phyloP scores from a whole-genome alignment of 768 basidiomycete genomes.

The Chlorophyllum brunneum region DNA sequence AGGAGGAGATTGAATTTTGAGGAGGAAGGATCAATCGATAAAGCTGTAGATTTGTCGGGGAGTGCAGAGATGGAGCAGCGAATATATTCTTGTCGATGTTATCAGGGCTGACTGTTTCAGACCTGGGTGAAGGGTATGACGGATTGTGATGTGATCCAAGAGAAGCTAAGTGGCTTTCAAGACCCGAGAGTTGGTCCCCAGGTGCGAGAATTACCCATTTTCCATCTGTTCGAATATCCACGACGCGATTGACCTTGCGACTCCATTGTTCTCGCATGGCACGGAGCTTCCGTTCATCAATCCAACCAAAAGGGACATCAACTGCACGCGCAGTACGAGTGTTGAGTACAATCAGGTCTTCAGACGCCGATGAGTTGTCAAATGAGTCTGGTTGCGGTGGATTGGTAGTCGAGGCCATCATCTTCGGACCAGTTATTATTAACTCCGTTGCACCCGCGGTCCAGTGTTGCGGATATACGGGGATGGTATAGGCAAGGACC shows the following conservation, averaged over 20 bases:
- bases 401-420: slow-evolving; percentile 11
- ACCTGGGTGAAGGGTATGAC: slow-evolving; percentile 22
- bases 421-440: slow-evolving; percentile 44
- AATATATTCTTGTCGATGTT: slow-evolving; percentile 3
- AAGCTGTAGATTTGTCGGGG: slow-evolving; percentile 60
- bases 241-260: slow-evolving; percentile 65
- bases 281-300: slow-evolving; percentile 61
- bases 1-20: slow-evolving; percentile 39
- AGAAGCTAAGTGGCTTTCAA: slow-evolving; percentile 15
- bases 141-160: slow-evolving; percentile 14
- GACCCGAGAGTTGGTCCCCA: slow-evolving; percentile 30
- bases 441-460: slow-evolving; percentile 75
- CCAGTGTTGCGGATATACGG: slow-evolving; percentile 82
- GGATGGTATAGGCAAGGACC: slow-evolving; percentile 68
- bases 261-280: slow-evolving; percentile 73
- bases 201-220: slow-evolving; percentile 82
- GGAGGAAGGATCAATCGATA: slow-evolving; percentile 67
- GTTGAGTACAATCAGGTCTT: slow-evolving; percentile 41
- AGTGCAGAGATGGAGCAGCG: slow-evolving; percentile 23
- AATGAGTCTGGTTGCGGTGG: slow-evolving; percentile 19
- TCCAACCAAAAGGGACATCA: slow-evolving; percentile 69
- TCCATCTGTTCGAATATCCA: slow-evolving; percentile 79
- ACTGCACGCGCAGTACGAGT: slow-evolving; percentile 66
- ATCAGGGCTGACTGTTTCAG: slow-evolving; percentile 2
- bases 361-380: slow-evolving; percentile 19